These are phyloP conservation scores for Lycium barbarum DNA, from an alignment of 257 asterid genomes.

Conservation along the genomic window DNA sequence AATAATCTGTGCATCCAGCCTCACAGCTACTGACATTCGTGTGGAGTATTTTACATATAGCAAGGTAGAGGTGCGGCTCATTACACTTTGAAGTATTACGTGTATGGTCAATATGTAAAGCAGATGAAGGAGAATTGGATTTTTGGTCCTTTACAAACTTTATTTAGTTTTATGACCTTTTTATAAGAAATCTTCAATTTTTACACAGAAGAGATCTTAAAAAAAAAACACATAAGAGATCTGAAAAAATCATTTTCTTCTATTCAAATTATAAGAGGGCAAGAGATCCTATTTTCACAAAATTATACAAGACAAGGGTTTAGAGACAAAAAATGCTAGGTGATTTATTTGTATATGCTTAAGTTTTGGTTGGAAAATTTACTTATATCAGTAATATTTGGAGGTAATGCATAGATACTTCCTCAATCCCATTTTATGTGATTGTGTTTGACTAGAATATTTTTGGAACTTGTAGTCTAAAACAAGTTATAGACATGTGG, in stretches of 20 bases:
- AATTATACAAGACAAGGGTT: too few species aligned
- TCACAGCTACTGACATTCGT: not conserved
- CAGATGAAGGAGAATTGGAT: too few species aligned
- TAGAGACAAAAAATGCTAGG: not conserved
- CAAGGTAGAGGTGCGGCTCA: not conserved
- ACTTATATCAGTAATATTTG: not conserved
- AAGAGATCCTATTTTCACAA: too few species aligned
- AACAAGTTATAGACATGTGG: not conserved
- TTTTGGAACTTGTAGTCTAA: not conserved
- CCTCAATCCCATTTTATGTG: not conserved
- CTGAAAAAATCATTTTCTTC: too few species aligned
- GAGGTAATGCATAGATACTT: not conserved
- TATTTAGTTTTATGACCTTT: too few species aligned
- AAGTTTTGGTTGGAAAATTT: not conserved
- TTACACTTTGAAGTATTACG: not conserved
- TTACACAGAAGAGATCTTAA: too few species aligned
- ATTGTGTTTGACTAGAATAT: not conserved
- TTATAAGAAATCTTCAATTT: too few species aligned
- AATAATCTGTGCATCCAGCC: not conserved
- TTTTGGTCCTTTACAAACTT: too few species aligned
- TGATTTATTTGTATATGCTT: not conserved
- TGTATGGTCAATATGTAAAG: not conserved
- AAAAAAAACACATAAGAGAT: too few species aligned
- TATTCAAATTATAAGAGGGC: too few species aligned
- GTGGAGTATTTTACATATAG: conserved; percentile 28